phyloP scores from a whole-genome alignment of 768 basidiomycete species.

The Russula sp. region DNA sequence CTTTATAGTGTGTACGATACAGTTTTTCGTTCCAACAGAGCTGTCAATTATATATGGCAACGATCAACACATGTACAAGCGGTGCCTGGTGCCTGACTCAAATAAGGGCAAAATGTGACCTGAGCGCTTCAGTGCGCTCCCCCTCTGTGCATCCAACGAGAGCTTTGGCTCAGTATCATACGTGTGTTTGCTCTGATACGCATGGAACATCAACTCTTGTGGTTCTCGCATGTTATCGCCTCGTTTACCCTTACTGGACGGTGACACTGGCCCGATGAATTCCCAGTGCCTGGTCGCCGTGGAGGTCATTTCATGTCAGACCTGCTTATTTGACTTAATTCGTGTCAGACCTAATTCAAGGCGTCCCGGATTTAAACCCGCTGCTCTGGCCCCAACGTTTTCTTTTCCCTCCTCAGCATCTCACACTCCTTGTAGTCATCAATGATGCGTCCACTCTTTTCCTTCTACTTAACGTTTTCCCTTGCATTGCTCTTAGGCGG shows the following conservation, averaged over 20 bases:
- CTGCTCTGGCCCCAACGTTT: background rate
- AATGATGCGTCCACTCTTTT: conserved; percentile 23
- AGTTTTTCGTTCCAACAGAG: too few relatives aligned
- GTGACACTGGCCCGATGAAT: too few relatives aligned
- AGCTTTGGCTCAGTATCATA: too few relatives aligned
- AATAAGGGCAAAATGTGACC: too few relatives aligned
- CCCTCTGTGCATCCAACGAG: too few relatives aligned
- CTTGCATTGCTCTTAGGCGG: conserved; percentile 8
- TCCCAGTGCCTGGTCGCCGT: background rate
- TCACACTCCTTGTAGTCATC: background rate
- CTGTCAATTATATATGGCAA: too few relatives aligned
- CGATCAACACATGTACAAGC: too few relatives aligned
- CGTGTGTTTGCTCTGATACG: too few relatives aligned
- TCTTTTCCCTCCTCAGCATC: background rate
- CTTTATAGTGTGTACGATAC: too few relatives aligned
- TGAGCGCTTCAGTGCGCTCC: too few relatives aligned
- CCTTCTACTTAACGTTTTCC: background rate
- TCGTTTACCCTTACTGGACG: background rate
- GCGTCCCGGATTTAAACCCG: background rate
- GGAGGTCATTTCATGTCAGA: background rate
- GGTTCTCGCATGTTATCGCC: background rate
- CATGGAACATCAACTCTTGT: background rate
- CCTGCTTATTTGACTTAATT: too few relatives aligned
- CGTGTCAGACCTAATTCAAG: background rate
- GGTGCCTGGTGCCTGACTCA: too few relatives aligned